Evolutionary conservation across 495 filamentous ascomycete species (phyloP), one percentile per base, ranked within the genome.

Genomic region (Hypoxylon trugodes): DNA sequence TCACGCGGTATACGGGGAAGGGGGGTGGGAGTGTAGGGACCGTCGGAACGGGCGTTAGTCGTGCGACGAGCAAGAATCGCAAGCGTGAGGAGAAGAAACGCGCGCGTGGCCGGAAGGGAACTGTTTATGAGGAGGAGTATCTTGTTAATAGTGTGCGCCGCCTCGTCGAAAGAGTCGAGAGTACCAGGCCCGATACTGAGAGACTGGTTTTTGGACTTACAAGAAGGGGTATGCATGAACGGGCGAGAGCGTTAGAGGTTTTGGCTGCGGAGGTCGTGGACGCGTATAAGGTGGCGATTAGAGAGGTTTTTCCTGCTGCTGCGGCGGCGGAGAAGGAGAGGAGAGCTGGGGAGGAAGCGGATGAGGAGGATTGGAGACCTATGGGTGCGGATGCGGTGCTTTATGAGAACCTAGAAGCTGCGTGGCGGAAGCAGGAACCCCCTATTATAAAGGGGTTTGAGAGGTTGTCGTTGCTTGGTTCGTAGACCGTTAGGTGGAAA

Each of bases 51-150:
- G 82, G 81, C 13, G 82, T 83, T 1, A 89, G 89, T 15, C 82
- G 92, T 7, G 86, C 87, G 42, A 96, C 92, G 24, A 89, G 86
- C 46, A 93, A 91, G 79, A 96, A 93, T 58, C 84, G 92, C 12
- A 81, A 87, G 12, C 80, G 90, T 12, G 95, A 98, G 73, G 95
- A 98, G 81, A 87, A 96, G 68, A 98, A 98, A 85, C 84, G 92
- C 5, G 95, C 95, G 0, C 82, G 91, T 21, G 95, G 95, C 10
- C 91, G 96, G 73, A 97, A 97, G 81, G 95, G 95, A 12, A 96
- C 89, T 36, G 89, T 98, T 3, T 98, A 98, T 71, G 95, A 98
- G 69, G 95, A 98, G 73, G 95, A 97, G 75, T 98, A 98, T 72
- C 81, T 98, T 8, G 87, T 96, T 38, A 94, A 90, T 68, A 91